A percentile compares a stretch with the other conserved stretches of the same genome.
phyloP scores from a whole-genome alignment of 257 asterid genomes.

The Scutellaria baicalensis region DNA sequence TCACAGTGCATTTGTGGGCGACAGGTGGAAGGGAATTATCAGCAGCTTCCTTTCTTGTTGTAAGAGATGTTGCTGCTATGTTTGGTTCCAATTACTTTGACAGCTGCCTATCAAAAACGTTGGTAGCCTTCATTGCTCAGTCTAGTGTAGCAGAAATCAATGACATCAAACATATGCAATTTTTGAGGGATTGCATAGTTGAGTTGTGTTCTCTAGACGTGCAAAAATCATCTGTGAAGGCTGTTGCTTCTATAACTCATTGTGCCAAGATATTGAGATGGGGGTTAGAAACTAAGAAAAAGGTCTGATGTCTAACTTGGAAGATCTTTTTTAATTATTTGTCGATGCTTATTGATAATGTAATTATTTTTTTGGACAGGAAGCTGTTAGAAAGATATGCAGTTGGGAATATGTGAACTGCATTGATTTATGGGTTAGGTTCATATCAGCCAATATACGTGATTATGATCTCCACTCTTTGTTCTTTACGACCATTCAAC shows the following conservation, averaged over 20 bases:
- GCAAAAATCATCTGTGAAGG: constrained; percentile 58
- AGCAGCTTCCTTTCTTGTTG: constrained; percentile 55
- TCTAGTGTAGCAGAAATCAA: constrained; percentile 54
- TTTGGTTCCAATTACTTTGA: constrained; percentile 44
- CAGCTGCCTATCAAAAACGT: constrained; percentile 61
- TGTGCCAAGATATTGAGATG: constrained; percentile 60
- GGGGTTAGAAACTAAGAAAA: constrained; percentile 59
- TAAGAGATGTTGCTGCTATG: constrained; percentile 47
- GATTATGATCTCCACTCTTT: constrained; percentile 61
- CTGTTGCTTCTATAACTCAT: constrained; percentile 56
- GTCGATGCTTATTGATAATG: not conserved
- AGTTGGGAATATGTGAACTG: constrained; percentile 86
- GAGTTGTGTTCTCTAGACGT: constrained; percentile 72
- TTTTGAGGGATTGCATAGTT: constrained; percentile 59
- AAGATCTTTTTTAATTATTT: not conserved
- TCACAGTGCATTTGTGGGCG: constrained; percentile 81
- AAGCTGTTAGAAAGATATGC: constrained; percentile 66
- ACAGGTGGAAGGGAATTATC: constrained; percentile 65
- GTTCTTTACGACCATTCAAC: constrained; percentile 48
- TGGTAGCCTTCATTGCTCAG: constrained; percentile 49
- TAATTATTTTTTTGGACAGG: constrained; percentile 42
- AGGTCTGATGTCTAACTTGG: constrained; percentile 39
- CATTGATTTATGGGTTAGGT: constrained; percentile 80
- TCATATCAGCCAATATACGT: constrained; percentile 50
- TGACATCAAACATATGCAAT: constrained; percentile 54